Percentiles rank a stretch among this genome's conserved stretches.
Conservation (phyloP, 192 early-diverging fungal genomes). For the Paraglomus brasilianum region DNA sequence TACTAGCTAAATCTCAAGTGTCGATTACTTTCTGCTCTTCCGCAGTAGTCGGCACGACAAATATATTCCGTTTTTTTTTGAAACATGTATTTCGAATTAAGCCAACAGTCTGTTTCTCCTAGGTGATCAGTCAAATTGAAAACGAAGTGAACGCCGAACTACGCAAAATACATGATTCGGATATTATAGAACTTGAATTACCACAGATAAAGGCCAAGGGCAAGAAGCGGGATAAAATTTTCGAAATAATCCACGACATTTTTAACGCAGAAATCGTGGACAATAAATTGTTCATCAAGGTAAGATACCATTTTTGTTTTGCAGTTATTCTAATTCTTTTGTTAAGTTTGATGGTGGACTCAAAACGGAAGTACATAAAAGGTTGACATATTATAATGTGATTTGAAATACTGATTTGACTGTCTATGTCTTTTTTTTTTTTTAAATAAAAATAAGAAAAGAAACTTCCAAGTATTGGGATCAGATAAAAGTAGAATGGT, state of each 20-base stretch:
- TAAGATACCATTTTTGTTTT: constrained; percentile 22
- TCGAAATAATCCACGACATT: constrained; percentile 27
- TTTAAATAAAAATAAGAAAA: too few species aligned
- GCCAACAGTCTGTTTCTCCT: constrained; percentile 17
- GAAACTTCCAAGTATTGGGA: too few species aligned
- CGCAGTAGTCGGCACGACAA: too few species aligned
- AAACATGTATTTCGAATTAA: constrained; percentile 21
- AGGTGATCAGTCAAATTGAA: constrained; percentile 27
- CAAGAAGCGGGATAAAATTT: constrained; percentile 30
- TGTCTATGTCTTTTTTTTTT: too few species aligned
- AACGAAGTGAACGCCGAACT: constrained; percentile 16
- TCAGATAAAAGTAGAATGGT: too few species aligned
- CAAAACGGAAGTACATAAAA: not conserved
- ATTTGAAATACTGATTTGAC: too few species aligned
- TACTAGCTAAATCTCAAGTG: too few species aligned
- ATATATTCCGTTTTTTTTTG: constrained; percentile 18
- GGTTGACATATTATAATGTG: constrained; percentile 4
- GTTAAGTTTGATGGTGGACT: constrained; percentile 13
- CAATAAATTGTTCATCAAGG: constrained; percentile 26
- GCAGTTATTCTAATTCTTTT: constrained; percentile 29
- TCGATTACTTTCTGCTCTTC: too few species aligned
- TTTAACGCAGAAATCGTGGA: constrained; percentile 23
- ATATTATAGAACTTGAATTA: constrained; percentile 26
- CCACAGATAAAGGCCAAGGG: constrained; percentile 21
- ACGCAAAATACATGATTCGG: constrained; percentile 7